These are phyloP conservation scores for Fonsecaea multimorphosa DNA, from an alignment of 2,329 filamentous ascomycete species.

Conservation along the genomic window DNA sequence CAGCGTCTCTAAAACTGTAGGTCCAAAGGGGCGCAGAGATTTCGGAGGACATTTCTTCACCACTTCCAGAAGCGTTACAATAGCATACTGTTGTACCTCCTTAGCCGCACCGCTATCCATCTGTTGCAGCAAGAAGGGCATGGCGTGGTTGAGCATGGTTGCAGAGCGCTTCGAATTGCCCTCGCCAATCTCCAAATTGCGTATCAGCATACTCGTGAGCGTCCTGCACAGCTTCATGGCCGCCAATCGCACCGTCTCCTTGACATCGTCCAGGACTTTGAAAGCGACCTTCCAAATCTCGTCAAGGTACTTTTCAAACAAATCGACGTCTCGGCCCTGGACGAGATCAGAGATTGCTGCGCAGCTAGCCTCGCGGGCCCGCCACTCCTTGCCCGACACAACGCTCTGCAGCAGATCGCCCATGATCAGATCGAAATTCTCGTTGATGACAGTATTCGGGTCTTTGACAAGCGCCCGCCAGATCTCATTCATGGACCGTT, in stretches of 20 bases:
- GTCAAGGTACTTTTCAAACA: slow-evolving; percentile 83
- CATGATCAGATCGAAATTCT: slow-evolving; percentile 87
- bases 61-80: slow-evolving; percentile 82
- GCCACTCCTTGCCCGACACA: slow-evolving; percentile 83
- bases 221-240: slow-evolving; percentile 82
- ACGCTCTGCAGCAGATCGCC: slow-evolving; percentile 84
- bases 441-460: slow-evolving; percentile 73
- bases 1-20: slow-evolving; percentile 79
- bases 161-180: slow-evolving; percentile 68
- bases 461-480: slow-evolving; percentile 97
- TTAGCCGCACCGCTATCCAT: slow-evolving; percentile 81
- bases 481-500: slow-evolving; percentile 95
- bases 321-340: slow-evolving; percentile 74
- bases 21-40: slow-evolving; percentile 78
- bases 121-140: slow-evolving; percentile 88
- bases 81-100: slow-evolving; percentile 84
- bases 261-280: slow-evolving; percentile 95
- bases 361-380: slow-evolving; percentile 89
- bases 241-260: slow-evolving; percentile 81
- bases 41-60: slow-evolving; percentile 84
- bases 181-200: slow-evolving; percentile 80
- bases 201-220: slow-evolving; percentile 82
- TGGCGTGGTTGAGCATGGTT: slow-evolving; percentile 81
- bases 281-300: slow-evolving; percentile 86
- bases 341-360: slow-evolving; percentile 86